Evolutionary conservation across 164 flowering plant genomes (phyloP).

Genomic region (Berberis thunbergii): DNA sequence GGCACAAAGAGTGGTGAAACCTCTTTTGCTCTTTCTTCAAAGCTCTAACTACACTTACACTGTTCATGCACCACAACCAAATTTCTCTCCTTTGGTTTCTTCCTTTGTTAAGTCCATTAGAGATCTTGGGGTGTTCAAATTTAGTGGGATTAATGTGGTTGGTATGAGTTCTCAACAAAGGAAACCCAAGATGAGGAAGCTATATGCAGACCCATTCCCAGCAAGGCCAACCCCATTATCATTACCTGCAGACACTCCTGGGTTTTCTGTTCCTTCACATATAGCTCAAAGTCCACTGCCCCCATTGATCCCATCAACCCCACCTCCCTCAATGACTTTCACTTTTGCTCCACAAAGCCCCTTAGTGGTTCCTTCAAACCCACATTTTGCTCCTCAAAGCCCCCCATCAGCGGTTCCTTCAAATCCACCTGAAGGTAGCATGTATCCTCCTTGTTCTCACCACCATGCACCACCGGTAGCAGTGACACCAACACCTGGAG

Average conservation of each 20-base stretch:
- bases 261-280: constrained; percentile 36
- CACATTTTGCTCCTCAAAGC: constrained; percentile 31
- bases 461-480: constrained; percentile 6
- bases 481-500: constrained; percentile 17
- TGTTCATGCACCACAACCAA: constrained; percentile 23
- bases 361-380: constrained; percentile 24
- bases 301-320: constrained; percentile 21
- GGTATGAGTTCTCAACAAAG: background rate
- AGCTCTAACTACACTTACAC: constrained; percentile 44
- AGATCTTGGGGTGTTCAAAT: constrained; percentile 34
- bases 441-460: background rate
- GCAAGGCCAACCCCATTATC: constrained; percentile 56
- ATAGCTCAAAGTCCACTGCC: constrained; percentile 33
- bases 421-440: too few relatives aligned
- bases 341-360: constrained; percentile 16
- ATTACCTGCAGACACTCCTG: constrained; percentile 34
- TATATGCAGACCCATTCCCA: constrained; percentile 42
- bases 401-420: too few relatives aligned
- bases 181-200: constrained; percentile 42
- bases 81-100: constrained; percentile 16
- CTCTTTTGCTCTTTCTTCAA: constrained; percentile 40
- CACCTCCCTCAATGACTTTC: constrained; percentile 7
- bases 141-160: constrained; percentile 21
- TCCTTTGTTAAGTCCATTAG: constrained; percentile 24
- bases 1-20: constrained; percentile 19